Conservation (phyloP, 2,329 filamentous ascomycete species). For the Bipolaris gigantea region DNA sequence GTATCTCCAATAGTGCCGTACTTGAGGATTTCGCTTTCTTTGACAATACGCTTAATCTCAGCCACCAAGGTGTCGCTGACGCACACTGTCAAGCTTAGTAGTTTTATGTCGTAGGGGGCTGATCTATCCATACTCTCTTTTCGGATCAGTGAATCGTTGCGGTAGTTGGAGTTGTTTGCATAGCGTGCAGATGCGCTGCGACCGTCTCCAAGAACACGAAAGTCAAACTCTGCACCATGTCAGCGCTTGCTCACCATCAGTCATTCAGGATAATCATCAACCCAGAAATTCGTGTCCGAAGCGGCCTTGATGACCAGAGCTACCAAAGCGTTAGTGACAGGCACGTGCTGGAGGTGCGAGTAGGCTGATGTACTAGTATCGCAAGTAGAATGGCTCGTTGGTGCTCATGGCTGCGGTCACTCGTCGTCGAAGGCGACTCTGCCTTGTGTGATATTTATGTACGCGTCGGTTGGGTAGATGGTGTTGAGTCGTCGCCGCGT, state of each 20-base stretch:
- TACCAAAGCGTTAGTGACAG: conserved; percentile 48
- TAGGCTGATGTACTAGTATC: conserved; percentile 79
- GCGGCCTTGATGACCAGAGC: conserved; percentile 94
- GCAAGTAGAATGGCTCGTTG: conserved; percentile 88
- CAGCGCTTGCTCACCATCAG: conserved; percentile 2
- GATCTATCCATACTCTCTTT: conserved; percentile 82
- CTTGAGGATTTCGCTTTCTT: conserved; percentile 97
- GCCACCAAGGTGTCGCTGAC: conserved; percentile 87
- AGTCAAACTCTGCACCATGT: conserved; percentile 80
- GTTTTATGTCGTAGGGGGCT: background rate
- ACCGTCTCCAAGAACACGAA: conserved; percentile 88
- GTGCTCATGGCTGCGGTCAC: conserved; percentile 59
- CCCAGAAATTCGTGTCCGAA: conserved; percentile 98
- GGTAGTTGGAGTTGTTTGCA: conserved; percentile 99
- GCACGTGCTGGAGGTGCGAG: conserved; percentile 14
- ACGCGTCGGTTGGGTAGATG: conserved; percentile 11
- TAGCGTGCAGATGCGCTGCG: conserved; percentile 92
- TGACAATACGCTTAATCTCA: conserved; percentile 97
- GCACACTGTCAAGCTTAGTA: conserved; percentile 68
- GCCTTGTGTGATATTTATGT: conserved; percentile 4
- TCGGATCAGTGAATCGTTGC: conserved; percentile 95
- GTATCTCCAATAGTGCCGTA: conserved; percentile 48
- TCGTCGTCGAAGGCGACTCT: background rate
- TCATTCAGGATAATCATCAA: conserved; percentile 47
- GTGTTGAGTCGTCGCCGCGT: conserved; percentile 8